Evolutionary conservation across 2,329 filamentous ascomycete genomes (phyloP), one percentile per base, ranked within the genome.

Genomic region (Penicillium paneum): DNA sequence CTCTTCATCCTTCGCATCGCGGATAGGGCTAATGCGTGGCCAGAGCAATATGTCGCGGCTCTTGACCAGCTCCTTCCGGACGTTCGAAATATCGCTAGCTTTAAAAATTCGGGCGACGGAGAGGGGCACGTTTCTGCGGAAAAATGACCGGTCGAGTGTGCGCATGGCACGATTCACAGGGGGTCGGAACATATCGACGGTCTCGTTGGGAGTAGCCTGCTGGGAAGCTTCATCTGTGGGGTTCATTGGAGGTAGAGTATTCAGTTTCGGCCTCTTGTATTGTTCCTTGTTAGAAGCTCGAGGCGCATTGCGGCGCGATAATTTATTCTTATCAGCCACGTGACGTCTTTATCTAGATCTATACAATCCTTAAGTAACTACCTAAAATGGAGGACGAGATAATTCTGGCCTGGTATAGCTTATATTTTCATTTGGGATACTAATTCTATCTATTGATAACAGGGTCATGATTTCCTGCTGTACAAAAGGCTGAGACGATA

Each of bases 121-220:
- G 24, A 93, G 79, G 24, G 87, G 85, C 52, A 96, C 77, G 1
- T 81, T 89, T 71, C 87, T 90, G 49, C 83, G 80, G 77, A 97
- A 97, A 60, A 95, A 86, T 15, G 87, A 81, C 62, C 90, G 86
- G 76, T 99, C 92, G 60, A 99, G 84, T 46, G 83, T 82, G 68
- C 86, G 86, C 78, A 90, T 89, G 56, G 87, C 86, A 71, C 89
- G 88, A 65, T 93, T 87, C 56, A 91, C 79, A 24, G 92, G 91
- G 43, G 91, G 90, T 61, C 87, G 85, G 72, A 96, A 90, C 81
- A 86, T 84, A 48, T 64, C 67, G 57, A 69, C 62, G 57, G 70
- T 58, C 55, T 71, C 63, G 63, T 64, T 60, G 38, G 15, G 42
- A 24, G 55, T 52, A 44, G 55, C 57, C 52, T 63, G 60, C 35